A percentile compares a stretch with the other conserved stretches of the same genome.
Conservation (phyloP, 257 asterid genomes). For the Solanum appendiculatum region DNA sequence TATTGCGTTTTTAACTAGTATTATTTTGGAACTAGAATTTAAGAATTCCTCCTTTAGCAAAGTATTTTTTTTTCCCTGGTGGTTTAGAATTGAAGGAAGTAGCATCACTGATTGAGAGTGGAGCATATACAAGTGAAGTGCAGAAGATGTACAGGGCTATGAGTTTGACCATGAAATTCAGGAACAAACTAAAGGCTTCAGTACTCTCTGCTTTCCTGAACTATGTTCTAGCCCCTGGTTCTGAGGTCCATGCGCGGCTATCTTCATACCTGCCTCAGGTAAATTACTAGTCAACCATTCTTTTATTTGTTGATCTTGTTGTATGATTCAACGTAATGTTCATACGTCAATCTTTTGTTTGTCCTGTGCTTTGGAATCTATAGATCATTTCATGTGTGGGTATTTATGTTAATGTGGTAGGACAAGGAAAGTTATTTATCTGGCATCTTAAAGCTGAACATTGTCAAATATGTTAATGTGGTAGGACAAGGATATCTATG, state of each 20-base stretch:
- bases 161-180: slow-evolving; percentile 60
- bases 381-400: background rate
- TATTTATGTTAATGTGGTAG: background rate
- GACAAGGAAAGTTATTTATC: background rate
- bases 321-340: background rate
- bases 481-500: too few species aligned
- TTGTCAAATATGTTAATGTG: background rate
- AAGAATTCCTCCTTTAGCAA: background rate
- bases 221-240: slow-evolving; percentile 49
- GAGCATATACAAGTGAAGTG: slow-evolving; percentile 63
- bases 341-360: background rate
- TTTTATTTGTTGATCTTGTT: background rate
- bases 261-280: slow-evolving; percentile 51
- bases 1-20: background rate
- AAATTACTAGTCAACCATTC: background rate
- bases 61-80: background rate
- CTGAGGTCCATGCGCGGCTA: slow-evolving; percentile 52
- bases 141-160: slow-evolving; percentile 62
- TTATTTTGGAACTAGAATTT: background rate
- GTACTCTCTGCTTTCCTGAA: slow-evolving; percentile 44
- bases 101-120: slow-evolving; percentile 57
- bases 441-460: background rate
- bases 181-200: slow-evolving; percentile 46
- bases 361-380: background rate
- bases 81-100: slow-evolving; percentile 54